Evolutionary conservation across 306 rosid genomes (phyloP).

Genomic region (Dalbergia oliveri): DNA sequence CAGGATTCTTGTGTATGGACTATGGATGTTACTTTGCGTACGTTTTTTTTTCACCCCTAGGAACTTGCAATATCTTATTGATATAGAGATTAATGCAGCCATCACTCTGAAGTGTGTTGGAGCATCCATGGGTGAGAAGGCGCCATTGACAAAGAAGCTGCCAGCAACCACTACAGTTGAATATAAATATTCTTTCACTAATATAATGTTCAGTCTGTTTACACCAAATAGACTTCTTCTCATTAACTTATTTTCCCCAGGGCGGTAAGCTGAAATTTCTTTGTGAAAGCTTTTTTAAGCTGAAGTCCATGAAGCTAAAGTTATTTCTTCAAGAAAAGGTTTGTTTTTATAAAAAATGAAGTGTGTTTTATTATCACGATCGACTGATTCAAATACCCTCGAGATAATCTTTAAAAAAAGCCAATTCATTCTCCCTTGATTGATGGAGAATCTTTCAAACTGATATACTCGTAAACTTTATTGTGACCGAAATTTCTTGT

Average conservation of each 20-base stretch:
- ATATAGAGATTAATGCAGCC: constrained; percentile 66
- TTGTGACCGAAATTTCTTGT: background rate
- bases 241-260: constrained; percentile 50
- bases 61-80: constrained; percentile 27
- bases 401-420: constrained; percentile 20
- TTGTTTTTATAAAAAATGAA: constrained; percentile 35
- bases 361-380: constrained; percentile 29
- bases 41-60: background rate
- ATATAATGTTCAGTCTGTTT: constrained; percentile 40
- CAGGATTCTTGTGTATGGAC: constrained; percentile 81
- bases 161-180: constrained; percentile 87
- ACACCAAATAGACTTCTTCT: constrained; percentile 30
- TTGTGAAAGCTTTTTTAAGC: constrained; percentile 92
- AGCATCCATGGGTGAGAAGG: constrained; percentile 94
- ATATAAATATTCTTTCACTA: constrained; percentile 1
- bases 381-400: constrained; percentile 30
- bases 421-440: constrained; percentile 21
- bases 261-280: constrained; percentile 92
- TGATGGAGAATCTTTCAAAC: background rate
- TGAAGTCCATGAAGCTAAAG: constrained; percentile 75
- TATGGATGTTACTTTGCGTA: constrained; percentile 37
- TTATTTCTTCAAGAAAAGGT: constrained; percentile 94
- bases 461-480: constrained; percentile 31
- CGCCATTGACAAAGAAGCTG: constrained; percentile 76
- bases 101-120: constrained; percentile 88